phyloP scores from a whole-genome alignment of 345 rosid species.

The Ceriops zippeliana region DNA sequence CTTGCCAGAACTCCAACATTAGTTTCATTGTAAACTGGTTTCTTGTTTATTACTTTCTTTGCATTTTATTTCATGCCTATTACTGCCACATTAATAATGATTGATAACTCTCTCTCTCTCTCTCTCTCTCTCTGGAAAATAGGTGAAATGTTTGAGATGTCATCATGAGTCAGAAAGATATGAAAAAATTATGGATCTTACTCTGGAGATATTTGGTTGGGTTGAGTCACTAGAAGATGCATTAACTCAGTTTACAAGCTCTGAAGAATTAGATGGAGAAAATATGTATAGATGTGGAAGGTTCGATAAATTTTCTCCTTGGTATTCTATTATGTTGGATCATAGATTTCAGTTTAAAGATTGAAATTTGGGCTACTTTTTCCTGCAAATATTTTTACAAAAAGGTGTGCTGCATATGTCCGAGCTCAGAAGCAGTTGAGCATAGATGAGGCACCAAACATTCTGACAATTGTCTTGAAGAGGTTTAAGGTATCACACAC shows the following conservation, averaged over 20 bases:
- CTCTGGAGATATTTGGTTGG: constrained; percentile 79
- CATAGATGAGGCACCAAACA: constrained; percentile 81
- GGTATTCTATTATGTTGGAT: not conserved
- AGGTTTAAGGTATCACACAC: constrained; percentile 58
- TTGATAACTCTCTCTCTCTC: constrained; percentile 4
- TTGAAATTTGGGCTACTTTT: constrained; percentile 2
- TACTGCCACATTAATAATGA: not conserved
- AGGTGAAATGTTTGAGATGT: constrained; percentile 81
- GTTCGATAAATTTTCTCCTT: constrained; percentile 28
- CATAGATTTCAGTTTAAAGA: not conserved
- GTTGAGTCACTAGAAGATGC: constrained; percentile 83
- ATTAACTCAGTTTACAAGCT: constrained; percentile 69
- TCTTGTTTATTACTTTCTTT: not conserved
- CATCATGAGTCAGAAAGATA: constrained; percentile 72
- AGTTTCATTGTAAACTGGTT: not conserved
- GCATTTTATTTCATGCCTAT: not conserved
- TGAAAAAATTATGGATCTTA: constrained; percentile 84
- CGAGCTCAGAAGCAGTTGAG: constrained; percentile 73
- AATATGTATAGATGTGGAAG: constrained; percentile 91
- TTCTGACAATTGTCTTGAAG: constrained; percentile 83
- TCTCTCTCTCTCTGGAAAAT: constrained; percentile 1
- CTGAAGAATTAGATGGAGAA: constrained; percentile 84
- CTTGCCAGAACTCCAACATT: not conserved
- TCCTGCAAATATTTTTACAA: constrained; percentile 5
- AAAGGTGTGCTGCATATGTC: constrained; percentile 77